Conservation (phyloP, 257 asterid genomes). For the Mitragyna speciosa region DNA sequence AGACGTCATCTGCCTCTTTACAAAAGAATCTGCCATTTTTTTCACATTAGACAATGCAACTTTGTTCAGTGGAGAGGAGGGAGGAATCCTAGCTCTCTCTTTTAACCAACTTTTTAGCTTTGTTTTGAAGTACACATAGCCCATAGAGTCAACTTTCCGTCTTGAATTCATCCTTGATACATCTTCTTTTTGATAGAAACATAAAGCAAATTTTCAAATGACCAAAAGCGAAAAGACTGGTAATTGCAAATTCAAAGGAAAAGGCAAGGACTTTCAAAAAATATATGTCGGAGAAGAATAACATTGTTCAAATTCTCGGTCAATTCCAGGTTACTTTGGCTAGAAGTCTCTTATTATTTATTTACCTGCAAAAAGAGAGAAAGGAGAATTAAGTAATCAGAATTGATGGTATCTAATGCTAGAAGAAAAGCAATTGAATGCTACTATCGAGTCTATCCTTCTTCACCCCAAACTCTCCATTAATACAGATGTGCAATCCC, state of each 20-base stretch:
- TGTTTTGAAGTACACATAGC: constrained; percentile 16
- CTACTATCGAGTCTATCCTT: too few relatives aligned
- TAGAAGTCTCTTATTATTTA: constrained; percentile 24
- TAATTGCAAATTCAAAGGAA: constrained; percentile 34
- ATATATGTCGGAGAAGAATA: background rate
- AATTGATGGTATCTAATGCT: background rate
- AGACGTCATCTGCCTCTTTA: constrained; percentile 16
- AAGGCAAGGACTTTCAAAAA: constrained; percentile 13
- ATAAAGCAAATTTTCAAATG: constrained; percentile 29
- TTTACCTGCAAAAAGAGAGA: constrained; percentile 65
- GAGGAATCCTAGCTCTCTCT: constrained; percentile 31
- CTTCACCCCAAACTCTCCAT: too few relatives aligned
- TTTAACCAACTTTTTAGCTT: constrained; percentile 4
- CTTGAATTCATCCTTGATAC: constrained; percentile 12
- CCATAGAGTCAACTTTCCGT: constrained; percentile 15
- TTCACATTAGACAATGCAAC: constrained; percentile 29
- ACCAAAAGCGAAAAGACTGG: constrained; percentile 18
- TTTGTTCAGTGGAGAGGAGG: constrained; percentile 29
- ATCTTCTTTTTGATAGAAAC: constrained; percentile 20
- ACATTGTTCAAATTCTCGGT: constrained; percentile 1
- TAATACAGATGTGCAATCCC: background rate
- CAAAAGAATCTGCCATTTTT: constrained; percentile 26
- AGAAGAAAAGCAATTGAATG: background rate
- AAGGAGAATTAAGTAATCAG: background rate
- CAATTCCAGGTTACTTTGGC: background rate